These are phyloP conservation scores for Angomonas ambiguus DNA, from an alignment of 208 protist species.

Conservation along the genomic window DNA sequence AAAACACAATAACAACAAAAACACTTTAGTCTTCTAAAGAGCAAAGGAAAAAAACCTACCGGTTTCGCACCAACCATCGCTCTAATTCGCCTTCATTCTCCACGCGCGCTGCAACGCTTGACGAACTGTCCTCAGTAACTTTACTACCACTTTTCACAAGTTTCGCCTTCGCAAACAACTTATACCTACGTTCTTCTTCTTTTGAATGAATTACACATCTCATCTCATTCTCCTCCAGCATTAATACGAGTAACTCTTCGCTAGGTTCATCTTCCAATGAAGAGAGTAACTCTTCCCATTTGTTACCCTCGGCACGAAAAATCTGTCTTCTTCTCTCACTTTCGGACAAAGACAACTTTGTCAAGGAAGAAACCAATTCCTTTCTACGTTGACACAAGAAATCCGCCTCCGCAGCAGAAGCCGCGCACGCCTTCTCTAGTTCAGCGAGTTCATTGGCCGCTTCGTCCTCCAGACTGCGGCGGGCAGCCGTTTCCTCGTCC, in stretches of 20 bases:
- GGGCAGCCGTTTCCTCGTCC: slow-evolving; percentile 14
- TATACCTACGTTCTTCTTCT: background rate
- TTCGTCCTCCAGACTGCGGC: slow-evolving; percentile 21
- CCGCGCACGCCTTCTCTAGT: slow-evolving; percentile 11
- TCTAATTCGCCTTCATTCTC: slow-evolving; percentile 20
- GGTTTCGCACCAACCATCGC: slow-evolving; percentile 41
- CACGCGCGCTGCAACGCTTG: background rate
- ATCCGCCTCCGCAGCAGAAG: slow-evolving; percentile 7
- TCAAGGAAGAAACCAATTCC: background rate
- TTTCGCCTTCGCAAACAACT: background rate
- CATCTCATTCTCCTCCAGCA: background rate
- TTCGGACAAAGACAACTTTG: background rate
- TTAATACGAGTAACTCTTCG: background rate
- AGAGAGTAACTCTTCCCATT: slow-evolving; percentile 7
- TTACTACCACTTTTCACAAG: background rate
- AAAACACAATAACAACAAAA: background rate
- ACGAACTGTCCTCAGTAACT: background rate
- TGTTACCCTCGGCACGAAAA: slow-evolving; percentile 5
- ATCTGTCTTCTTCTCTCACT: background rate
- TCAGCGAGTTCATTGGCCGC: slow-evolving; percentile 22
- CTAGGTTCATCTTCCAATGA: background rate
- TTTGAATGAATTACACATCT: background rate
- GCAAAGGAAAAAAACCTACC: slow-evolving; percentile 14
- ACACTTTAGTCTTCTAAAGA: slow-evolving; percentile 13
- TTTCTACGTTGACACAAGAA: too few species aligned